A percentile compares a stretch with the other conserved stretches of the same genome.
phyloP scores from a whole-genome alignment of 148 eudicot genomes.

The Drosera capensis region DNA sequence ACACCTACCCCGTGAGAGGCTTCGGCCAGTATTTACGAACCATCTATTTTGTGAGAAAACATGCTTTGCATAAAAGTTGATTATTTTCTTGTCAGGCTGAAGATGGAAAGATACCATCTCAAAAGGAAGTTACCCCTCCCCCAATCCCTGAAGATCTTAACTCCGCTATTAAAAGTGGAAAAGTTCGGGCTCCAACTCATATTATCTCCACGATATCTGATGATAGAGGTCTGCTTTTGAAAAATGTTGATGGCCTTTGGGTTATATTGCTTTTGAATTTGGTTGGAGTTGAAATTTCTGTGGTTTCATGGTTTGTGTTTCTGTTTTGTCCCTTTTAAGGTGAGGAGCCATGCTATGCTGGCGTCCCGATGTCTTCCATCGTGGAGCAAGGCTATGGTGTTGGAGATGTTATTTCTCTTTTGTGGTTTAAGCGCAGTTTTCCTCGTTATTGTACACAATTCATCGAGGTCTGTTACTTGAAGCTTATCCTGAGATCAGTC shows the following conservation, averaged over 20 bases:
- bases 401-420: conserved; percentile 92
- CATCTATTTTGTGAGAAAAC: too few relatives aligned
- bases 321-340: conserved; percentile 28
- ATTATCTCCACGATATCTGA: conserved; percentile 95
- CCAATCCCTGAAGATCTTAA: conserved; percentile 96
- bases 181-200: conserved; percentile 98
- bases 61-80: too few relatives aligned
- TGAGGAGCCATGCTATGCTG: conserved; percentile 94
- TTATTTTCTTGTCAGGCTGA: conserved; percentile 29
- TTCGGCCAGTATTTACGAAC: too few relatives aligned
- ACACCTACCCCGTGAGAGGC: too few relatives aligned
- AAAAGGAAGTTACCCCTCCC: conserved; percentile 88
- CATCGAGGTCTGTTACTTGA: conserved; percentile 46
- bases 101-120: conserved; percentile 53
- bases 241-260: background rate
- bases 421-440: conserved; percentile 99
- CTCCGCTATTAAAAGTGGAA: conserved; percentile 84
- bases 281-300: background rate
- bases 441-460: conserved; percentile 92
- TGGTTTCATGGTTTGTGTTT: background rate
- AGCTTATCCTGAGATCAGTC: background rate
- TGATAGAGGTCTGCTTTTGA: conserved; percentile 52
- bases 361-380: conserved; percentile 93
- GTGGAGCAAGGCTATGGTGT: conserved; percentile 85
- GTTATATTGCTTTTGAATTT: conserved; percentile 1